Base-by-base conservation (phyloP, 2,329 filamentous ascomycete species). In the Plectosphaerella sp. region DNA sequence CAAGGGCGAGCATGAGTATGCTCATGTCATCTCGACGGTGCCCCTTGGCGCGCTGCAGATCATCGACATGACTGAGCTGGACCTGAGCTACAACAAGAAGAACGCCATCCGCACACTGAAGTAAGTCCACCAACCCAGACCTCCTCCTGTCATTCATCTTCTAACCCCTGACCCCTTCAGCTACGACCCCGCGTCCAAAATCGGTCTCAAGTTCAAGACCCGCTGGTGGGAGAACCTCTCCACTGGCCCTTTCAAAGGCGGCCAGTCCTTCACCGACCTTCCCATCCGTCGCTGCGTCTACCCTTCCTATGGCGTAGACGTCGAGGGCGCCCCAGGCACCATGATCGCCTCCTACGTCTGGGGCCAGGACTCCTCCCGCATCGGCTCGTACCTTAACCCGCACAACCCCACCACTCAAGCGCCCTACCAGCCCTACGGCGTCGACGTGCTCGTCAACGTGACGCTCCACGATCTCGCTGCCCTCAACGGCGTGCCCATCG, bases 221-320 rank as follows among this genome's bases (percentile, higher is more conserved):
- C 54, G 64, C 1, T 68, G 63, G 64, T 63, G 60, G 60, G 56
- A 62, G 45, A 50, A 51, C 24, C 55, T 62, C 20, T 18, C 55
- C 1, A 58, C 54, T 2, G 59, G 59, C n/a, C 35, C 55, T 9
- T 61, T 61, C 50, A 41, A 58, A 35, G 61, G 60, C 35, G 61
- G 61, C 1, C 59, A 62, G 36, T 60, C 59, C 22, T 62, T 52
- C 45, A 60, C 66, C 5, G 65, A 68, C 35, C 57, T 68, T 1
- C 64, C 64, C 0, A 60, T 68, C 10, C 62, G 64, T 0, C 61
- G 62, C 20, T 65, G 60, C 2, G 65, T 68, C 1, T 68, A 68
- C 36, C 66, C 64, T 0, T 68, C 66, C 0, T 67, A 67, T 25
- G 60, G 59, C 4, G n/a, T 62, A 8, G 52, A 61, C 47, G 47